Evolutionary conservation across 768 basidiomycete genomes (phyloP), one percentile per base, ranked within the genome.

Genomic region (Gloeophyllum trabeum): DNA sequence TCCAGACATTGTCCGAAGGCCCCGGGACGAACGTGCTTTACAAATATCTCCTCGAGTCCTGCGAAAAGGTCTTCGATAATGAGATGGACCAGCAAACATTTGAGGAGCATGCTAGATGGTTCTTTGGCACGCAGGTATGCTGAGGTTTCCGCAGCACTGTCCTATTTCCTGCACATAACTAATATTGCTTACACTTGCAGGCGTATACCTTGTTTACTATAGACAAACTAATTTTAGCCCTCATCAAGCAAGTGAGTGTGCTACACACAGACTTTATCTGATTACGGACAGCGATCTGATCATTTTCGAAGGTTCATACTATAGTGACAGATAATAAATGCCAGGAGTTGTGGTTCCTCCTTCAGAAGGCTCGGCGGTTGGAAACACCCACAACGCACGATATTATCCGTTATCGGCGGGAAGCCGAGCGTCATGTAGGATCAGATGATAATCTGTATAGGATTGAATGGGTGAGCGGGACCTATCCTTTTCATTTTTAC

Each of bases 51-150:
- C 66, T 98, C 24, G 86, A 82, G 44, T 83, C 88, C 6, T 90
- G 88, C 58, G 94, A 98, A 61, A 88, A 87, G 68, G 60, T 94
- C 32, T 97, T 98, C 56, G 91, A 91, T 52, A 82, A 76, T 47
- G 93, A 98, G 55, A 70, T 98, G 46, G 96, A 98, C 59, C 86
- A 83, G 55, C 64, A 73, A n/a, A 77, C 80, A 18, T 98, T 92
- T 53, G 94, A 98, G 59, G 96, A 98, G 58, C 88, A 90, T 54
- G 79, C 97, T 78, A 68, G 96, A 48, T 88, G 89, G 76, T 86
- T 93, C 64, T 92, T 90, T 64, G 86, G 88, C 24, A 89, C 79
- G 46, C 82, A 81, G 73, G 84, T 84, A 39, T 7, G 36, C 52
- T 43, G 24, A 34, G n/a, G n/a, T n/a, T n/a, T n/a, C n/a, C n/a